Evolutionary conservation across 768 basidiomycete genomes (phyloP).

Genomic region (Calvatia gigantea): DNA sequence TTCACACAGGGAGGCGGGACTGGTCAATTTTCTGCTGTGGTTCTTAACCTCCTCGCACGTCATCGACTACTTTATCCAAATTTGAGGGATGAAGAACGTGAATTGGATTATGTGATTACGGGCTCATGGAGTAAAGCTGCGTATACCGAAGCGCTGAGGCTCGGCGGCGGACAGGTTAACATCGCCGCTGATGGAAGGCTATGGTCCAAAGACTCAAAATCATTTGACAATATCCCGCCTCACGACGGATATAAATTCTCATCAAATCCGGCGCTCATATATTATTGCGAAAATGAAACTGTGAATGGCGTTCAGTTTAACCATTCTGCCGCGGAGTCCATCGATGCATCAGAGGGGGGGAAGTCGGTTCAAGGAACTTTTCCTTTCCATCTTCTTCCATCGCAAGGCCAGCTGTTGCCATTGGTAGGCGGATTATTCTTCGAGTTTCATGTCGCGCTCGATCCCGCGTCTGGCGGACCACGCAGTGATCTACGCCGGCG

Average conservation of each 20-base stretch:
- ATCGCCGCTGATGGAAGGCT: conserved; percentile 69
- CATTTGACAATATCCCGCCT: conserved; percentile 78
- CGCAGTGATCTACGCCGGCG: conserved; percentile 94
- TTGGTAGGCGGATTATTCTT: conserved; percentile 95
- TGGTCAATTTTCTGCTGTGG: conserved; percentile 87
- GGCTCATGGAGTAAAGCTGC: conserved; percentile 93
- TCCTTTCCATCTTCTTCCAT: conserved; percentile 74
- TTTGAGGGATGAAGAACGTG: conserved; percentile 47
- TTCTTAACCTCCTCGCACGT: conserved; percentile 86
- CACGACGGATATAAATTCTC: conserved; percentile 74
- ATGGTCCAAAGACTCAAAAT: conserved; percentile 60
- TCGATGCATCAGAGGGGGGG: neutral
- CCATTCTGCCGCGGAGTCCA: conserved; percentile 2
- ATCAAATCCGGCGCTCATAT: conserved; percentile 80
- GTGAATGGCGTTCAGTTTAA: conserved; percentile 93
- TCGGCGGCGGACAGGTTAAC: conserved; percentile 58
- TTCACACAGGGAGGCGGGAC: conserved; percentile 96
- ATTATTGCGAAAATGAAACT: conserved; percentile 99
- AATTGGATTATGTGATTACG: conserved; percentile 87
- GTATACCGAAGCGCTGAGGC: conserved; percentile 72
- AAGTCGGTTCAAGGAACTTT: conserved; percentile 55
- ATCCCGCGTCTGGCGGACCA: conserved; percentile 87
- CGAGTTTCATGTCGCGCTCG: conserved; percentile 93
- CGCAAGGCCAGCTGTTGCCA: conserved; percentile 56
- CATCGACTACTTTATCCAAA: conserved; percentile 75